These are phyloP conservation scores for Mediolabrus comicus DNA, from an alignment of 108 stramenopile genomes.

Conservation along the genomic window DNA sequence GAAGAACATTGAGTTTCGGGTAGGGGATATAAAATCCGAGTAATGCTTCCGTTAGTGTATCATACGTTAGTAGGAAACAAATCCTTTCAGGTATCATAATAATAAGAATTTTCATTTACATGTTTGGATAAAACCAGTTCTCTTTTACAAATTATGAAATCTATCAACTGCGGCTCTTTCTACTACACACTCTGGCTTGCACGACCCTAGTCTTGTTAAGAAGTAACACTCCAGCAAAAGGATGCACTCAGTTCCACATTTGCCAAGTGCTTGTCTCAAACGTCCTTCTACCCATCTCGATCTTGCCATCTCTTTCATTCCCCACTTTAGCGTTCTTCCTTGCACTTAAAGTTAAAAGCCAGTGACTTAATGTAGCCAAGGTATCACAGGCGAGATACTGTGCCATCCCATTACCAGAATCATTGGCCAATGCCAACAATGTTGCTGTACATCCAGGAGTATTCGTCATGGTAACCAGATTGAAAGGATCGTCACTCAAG, in stretches of 20 bases:
- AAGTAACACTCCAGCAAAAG: background rate
- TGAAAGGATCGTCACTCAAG: conserved; percentile 44
- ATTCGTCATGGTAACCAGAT: conserved; percentile 42
- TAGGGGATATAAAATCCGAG: too few species aligned
- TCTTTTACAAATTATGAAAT: too few species aligned
- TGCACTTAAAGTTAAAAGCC: conserved; percentile 35
- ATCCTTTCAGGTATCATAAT: too few species aligned
- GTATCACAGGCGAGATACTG: conserved; percentile 49
- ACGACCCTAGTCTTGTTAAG: too few species aligned
- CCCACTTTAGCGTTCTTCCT: conserved; percentile 25
- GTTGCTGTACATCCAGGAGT: conserved; percentile 46
- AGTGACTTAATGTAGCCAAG: conserved; percentile 48
- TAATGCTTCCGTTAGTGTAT: too few species aligned
- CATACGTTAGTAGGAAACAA: too few species aligned
- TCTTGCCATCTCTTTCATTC: background rate
- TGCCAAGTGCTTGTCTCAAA: conserved; percentile 17
- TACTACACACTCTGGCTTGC: too few species aligned
- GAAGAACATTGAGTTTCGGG: background rate
- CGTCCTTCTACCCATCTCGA: conserved; percentile 20
- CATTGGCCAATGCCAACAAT: conserved; percentile 36
- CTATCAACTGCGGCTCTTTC: too few species aligned
- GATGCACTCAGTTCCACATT: conserved; percentile 2
- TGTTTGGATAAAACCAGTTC: too few species aligned
- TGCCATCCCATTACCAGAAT: conserved; percentile 30
- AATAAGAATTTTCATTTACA: too few species aligned